These are phyloP conservation scores for Moesziomyces globuligerus DNA, from an alignment of 1,284 basidiomycete genomes.

Conservation along the genomic window DNA sequence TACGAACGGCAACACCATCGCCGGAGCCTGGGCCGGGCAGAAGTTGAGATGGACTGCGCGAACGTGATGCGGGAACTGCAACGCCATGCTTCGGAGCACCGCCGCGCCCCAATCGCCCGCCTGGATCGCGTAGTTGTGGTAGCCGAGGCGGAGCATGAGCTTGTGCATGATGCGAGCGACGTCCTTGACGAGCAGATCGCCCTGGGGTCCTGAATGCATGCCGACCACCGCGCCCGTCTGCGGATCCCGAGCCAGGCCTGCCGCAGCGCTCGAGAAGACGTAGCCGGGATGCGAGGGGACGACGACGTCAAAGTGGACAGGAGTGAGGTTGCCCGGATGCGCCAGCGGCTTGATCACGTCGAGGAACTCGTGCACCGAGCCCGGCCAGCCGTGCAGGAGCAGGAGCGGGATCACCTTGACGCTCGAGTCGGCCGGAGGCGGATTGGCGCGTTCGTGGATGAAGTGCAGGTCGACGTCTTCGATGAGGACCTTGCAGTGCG, in stretches of 20 bases:
- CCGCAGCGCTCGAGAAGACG: conserved; percentile 41
- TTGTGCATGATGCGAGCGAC: conserved; percentile 55
- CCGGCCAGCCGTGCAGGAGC: conserved; percentile 67
- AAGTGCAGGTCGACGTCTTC: conserved; percentile 62
- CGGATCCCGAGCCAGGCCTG: conserved; percentile 20
- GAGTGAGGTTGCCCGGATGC: conserved; percentile 44
- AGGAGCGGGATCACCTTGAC: conserved; percentile 65
- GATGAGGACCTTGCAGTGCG: conserved; percentile 50
- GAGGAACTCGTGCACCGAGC: conserved; percentile 61
- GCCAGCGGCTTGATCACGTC: conserved; percentile 62
- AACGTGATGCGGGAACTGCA: conserved; percentile 32
- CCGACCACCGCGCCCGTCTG: conserved; percentile 24
- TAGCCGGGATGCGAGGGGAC: conserved; percentile 65
- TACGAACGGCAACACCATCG: conserved; percentile 32
- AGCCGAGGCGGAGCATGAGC: conserved; percentile 54
- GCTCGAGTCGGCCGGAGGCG: conserved; percentile 8
- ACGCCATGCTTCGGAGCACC: conserved; percentile 39
- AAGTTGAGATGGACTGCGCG: conserved; percentile 56
- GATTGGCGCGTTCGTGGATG: conserved; percentile 57
- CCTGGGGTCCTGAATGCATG: conserved; percentile 40
- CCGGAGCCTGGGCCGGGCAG: conserved; percentile 42
- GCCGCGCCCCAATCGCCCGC: conserved; percentile 56
- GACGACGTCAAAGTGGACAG: conserved; percentile 61
- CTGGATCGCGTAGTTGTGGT: conserved; percentile 51
- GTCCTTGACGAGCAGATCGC: conserved; percentile 50